A percentile compares a stretch with the other conserved stretches of the same genome.
phyloP scores from a whole-genome alignment of 495 filamentous ascomycete species.

The Stereocaulon alpinum region DNA sequence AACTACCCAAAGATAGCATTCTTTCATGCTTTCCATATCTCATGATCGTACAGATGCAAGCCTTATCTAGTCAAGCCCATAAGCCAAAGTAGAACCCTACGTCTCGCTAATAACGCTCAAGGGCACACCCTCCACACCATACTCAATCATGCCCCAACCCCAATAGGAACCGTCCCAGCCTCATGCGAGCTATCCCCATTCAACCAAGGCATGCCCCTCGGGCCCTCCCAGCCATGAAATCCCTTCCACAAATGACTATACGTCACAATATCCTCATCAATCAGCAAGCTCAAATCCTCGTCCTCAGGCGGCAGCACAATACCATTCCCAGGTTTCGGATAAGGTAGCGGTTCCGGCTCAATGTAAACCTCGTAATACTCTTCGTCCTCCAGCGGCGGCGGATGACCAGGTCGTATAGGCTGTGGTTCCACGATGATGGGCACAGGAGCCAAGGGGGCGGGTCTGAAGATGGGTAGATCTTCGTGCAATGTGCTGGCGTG shows the following conservation, averaged over 20 bases:
- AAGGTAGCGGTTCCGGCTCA: constrained; percentile 43
- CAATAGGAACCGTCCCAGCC: neutral
- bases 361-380: constrained; percentile 23
- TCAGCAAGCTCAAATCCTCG: constrained; percentile 35
- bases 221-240: constrained; percentile 13
- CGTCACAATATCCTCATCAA: constrained; percentile 34
- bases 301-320: constrained; percentile 31
- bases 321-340: constrained; percentile 55
- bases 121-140: neutral
- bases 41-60: too few species aligned
- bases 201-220: constrained; percentile 11
- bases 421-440: constrained; percentile 16
- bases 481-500: constrained; percentile 33
- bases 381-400: constrained; percentile 23
- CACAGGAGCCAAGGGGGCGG: constrained; percentile 4
- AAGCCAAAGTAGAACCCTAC: too few species aligned
- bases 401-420: neutral
- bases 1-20: too few species aligned
- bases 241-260: constrained; percentile 34
- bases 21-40: too few species aligned
- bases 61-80: too few species aligned
- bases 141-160: neutral
- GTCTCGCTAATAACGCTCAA: too few species aligned
- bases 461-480: constrained; percentile 31
- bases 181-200: neutral